phyloP scores from a whole-genome alignment of 306 rosid genomes.

The Castanospermum australe region DNA sequence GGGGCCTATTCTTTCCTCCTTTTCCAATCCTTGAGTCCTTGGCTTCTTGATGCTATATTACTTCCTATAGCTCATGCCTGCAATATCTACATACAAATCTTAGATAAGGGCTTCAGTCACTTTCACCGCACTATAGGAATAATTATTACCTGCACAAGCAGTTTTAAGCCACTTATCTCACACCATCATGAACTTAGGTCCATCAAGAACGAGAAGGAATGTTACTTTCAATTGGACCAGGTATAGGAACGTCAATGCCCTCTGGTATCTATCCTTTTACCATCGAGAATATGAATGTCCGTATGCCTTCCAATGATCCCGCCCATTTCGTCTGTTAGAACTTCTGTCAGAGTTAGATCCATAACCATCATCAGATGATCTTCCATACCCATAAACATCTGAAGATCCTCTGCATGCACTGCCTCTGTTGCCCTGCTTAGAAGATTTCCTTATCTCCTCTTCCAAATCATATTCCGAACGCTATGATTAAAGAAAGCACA shows the following conservation, averaged over 20 bases:
- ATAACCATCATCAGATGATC: constrained; percentile 13
- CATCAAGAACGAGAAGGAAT: background rate
- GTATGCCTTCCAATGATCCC: constrained; percentile 11
- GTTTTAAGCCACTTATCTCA: background rate
- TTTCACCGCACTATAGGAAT: background rate
- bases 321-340: background rate
- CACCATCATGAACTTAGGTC: background rate
- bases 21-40: background rate
- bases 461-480: constrained; percentile 53
- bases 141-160: background rate
- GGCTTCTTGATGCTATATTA: background rate
- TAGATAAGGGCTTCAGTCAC: background rate
- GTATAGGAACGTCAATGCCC: background rate
- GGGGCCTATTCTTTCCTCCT: background rate
- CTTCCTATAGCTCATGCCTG: background rate
- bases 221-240: background rate
- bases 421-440: constrained; percentile 36
- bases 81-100: background rate
- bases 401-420: constrained; percentile 34
- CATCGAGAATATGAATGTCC: background rate
- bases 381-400: constrained; percentile 17
- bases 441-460: constrained; percentile 49
- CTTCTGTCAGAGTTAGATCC: constrained; percentile 37
- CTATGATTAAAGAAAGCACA: constrained; percentile 12
- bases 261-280: background rate